Conservation (phyloP, 441 rosid species). For the Populus hybrid region DNA sequence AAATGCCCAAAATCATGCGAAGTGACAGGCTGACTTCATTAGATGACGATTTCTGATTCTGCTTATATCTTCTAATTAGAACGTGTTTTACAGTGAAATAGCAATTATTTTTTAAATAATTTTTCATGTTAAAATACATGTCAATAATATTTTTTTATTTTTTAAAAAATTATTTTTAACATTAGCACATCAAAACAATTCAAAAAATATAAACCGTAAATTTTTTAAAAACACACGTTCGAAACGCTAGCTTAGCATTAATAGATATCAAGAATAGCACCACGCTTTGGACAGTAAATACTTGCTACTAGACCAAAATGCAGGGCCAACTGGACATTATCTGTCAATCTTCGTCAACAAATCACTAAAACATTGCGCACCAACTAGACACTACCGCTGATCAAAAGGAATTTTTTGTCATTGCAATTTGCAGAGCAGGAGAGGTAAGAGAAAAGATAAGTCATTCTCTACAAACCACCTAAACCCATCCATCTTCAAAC, state of each 20-base stretch:
- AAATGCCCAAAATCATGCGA: not conserved
- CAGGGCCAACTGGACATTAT: not conserved
- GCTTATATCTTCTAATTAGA: not conserved
- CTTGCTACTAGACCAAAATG: too few relatives aligned
- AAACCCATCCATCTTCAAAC: not conserved
- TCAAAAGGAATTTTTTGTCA: not conserved
- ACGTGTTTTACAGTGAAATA: too few relatives aligned
- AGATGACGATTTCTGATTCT: not conserved
- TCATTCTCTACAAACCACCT: not conserved
- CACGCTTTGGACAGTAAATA: not conserved
- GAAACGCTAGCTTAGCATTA: not conserved
- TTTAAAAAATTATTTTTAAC: too few relatives aligned
- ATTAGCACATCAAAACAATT: too few relatives aligned
- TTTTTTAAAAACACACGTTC: too few relatives aligned
- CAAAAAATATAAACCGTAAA: too few relatives aligned
- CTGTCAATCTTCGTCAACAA: too few relatives aligned
- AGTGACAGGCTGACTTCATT: not conserved
- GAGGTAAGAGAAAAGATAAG: not conserved
- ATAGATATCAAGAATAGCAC: not conserved
- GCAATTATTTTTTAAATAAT: too few relatives aligned
- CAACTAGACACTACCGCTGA: not conserved
- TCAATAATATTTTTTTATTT: too few relatives aligned
- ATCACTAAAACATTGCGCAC: not conserved
- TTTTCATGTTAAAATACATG: too few relatives aligned
- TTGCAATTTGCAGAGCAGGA: not conserved